These are phyloP conservation scores for Halophytophthora batemanensis DNA, from an alignment of 352 stramenopile genomes.

Conservation along the genomic window DNA sequence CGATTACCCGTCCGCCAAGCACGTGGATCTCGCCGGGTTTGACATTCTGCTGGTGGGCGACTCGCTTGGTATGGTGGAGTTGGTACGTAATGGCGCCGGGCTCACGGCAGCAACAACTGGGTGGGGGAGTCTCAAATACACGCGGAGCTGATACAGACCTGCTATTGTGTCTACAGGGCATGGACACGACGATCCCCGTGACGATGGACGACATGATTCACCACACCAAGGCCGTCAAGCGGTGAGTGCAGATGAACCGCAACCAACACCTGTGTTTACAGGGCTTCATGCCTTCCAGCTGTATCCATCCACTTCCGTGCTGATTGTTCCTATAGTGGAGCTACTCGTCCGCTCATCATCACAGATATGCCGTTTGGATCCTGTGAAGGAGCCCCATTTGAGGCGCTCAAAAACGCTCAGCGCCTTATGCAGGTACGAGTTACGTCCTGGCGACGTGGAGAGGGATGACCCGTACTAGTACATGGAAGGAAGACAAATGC, in stretches of 20 bases:
- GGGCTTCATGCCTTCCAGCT: not conserved
- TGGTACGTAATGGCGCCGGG: conserved; percentile 70
- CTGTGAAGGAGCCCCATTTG: conserved; percentile 90
- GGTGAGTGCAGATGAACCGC: conserved; percentile 32
- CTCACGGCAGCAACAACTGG: conserved; percentile 10
- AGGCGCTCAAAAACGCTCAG: conserved; percentile 95
- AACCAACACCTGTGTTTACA: not conserved
- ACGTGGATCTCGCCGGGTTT: conserved; percentile 97
- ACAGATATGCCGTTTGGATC: conserved; percentile 98
- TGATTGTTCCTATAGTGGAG: conserved; percentile 40
- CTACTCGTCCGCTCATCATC: conserved; percentile 90
- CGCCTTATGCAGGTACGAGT: conserved; percentile 85
- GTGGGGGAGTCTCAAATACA: too few species aligned
- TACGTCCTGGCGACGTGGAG: not conserved
- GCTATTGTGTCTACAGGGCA: conserved; percentile 40
- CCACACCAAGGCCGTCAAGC: conserved; percentile 95
- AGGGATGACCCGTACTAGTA: not conserved
- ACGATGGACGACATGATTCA: conserved; percentile 98
- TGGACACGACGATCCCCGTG: conserved; percentile 91
- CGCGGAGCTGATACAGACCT: too few species aligned
- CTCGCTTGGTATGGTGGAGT: conserved; percentile 98
- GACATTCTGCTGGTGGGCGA: conserved; percentile 98
- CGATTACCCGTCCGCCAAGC: conserved; percentile 95
- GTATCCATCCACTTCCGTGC: not conserved
- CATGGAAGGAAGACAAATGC: not conserved